Evolutionary conservation across 1,139 yeast genomes (phyloP), one percentile per base, ranked within the genome.

Genomic region (Waltiozyma sp.): DNA sequence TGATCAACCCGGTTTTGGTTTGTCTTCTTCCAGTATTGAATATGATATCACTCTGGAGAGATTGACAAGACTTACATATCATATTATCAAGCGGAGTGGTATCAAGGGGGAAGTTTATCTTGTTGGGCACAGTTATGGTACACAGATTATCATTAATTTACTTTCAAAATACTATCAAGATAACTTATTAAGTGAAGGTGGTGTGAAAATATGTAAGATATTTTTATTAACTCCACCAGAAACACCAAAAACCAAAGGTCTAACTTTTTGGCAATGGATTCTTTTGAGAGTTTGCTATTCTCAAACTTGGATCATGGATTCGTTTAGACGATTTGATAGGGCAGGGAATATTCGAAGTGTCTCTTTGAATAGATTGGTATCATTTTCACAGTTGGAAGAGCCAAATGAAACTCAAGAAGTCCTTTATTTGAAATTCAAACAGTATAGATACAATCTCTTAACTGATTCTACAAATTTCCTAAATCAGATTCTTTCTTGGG

Each of bases 1-100:
- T 33, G 89, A 81, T 56, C 60, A 80, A 40, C 87, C 87, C 1
- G 89, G 89, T 0, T 80, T 80, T 58, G 89, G 89, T 2, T 70
- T 71, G 51, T 73, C 80, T 1, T 41, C 48, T 19, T 39, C 31
- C 9, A 23, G 19, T 3, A 19, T 42, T 9, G 42, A 43, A 1
- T 58, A 54, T 46, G 18, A 40, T 31, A 34, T 53, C 19, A 48
- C 50, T 4, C 36, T 52, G 38, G 48, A 51, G 4, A 41, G 45
- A 7, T 54, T 52, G 37, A 45, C 51, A 1, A 34, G 40, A 2
- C 49, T 48, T 41, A 49, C 51, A 2, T 15, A 44, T 24, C 14
- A 39, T 13, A 43, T 70, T 39, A 54, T 77, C n/a, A 43, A 47
- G 28, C 66, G 61, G 45, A 61, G 62, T 31, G 43, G 45, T 2